phyloP scores from a whole-genome alignment of 441 rosid species.

The Jatropha podagrica region DNA sequence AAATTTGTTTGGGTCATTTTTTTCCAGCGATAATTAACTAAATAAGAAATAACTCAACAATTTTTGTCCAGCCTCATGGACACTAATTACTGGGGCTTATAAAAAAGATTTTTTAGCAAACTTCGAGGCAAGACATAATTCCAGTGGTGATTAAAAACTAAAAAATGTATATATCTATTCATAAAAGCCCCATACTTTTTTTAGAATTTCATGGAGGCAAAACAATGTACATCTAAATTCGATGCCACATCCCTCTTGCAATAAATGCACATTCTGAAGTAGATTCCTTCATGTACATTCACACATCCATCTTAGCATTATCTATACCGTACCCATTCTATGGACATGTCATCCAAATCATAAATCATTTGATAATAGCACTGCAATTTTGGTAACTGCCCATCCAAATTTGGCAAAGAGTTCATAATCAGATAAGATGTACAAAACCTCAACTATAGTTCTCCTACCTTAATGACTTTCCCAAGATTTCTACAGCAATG shows the following conservation, averaged over 20 bases:
- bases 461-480: not conserved
- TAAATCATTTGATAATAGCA: not conserved
- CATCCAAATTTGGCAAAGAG: not conserved
- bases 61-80: no score
- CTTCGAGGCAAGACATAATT: not conserved
- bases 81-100: no score
- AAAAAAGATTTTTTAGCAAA: no score
- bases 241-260: not conserved
- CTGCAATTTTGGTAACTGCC: not conserved
- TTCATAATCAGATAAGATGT: not conserved
- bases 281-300: not conserved
- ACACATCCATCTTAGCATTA: not conserved
- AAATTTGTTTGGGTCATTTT: no score
- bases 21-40: no score
- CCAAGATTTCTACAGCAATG: not conserved
- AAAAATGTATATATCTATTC: not conserved
- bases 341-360: not conserved
- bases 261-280: not conserved
- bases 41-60: no score
- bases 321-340: not conserved
- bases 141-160: not conserved
- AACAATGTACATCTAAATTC: not conserved
- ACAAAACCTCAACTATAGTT: not conserved
- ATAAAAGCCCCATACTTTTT: not conserved
- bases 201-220: not conserved